Conservation (phyloP, 306 rosid species). For the Quillaja saponaria region DNA sequence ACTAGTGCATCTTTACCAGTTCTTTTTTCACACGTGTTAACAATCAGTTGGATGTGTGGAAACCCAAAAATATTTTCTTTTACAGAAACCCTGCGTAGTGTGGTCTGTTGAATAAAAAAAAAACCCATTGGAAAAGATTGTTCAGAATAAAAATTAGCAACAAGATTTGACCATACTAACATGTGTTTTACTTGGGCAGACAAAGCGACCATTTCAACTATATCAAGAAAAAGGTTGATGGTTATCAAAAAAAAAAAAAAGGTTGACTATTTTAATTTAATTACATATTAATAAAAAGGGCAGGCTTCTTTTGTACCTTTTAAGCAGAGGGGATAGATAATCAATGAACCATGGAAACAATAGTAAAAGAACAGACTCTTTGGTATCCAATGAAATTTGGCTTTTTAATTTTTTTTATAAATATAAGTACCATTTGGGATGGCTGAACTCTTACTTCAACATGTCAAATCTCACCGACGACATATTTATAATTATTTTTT, state of each 20-base stretch:
- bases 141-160: conserved; percentile 20
- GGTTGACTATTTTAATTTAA: conserved; percentile 9
- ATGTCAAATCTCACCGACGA: no score
- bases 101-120: background rate
- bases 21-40: conserved; percentile 17
- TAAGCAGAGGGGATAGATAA: conserved; percentile 3
- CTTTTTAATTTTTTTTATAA: no score
- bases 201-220: conserved; percentile 58
- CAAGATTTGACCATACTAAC: conserved; percentile 46
- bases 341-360: conserved; percentile 19
- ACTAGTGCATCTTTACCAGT: conserved; percentile 27
- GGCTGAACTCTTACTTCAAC: no score
- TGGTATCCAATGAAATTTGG: conserved; percentile 19
- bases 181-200: conserved; percentile 45
- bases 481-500: no score
- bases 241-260: no score
- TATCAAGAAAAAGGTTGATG: conserved; percentile 45
- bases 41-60: conserved; percentile 6
- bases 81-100: background rate
- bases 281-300: conserved; percentile 35
- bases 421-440: no score
- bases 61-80: background rate
- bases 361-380: background rate
- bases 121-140: conserved; percentile 9
- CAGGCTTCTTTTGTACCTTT: conserved; percentile 43